Evolutionary conservation across 257 asterid genomes (phyloP).

Genomic region (Petunia axillaris): DNA sequence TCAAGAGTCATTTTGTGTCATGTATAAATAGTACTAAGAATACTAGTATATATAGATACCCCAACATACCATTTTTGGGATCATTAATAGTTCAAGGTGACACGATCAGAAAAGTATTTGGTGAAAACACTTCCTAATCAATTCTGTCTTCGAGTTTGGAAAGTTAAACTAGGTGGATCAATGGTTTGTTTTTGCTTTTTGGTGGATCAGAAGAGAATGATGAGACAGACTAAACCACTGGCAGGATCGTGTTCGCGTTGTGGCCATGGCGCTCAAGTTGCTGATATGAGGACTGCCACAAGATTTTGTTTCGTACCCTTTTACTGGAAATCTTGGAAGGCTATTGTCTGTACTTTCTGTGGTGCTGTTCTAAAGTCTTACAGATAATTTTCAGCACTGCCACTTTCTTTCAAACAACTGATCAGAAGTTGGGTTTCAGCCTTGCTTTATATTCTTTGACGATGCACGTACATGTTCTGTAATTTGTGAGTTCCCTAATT

Average conservation of each 20-base stretch:
- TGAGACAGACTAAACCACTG: slow-evolving; percentile 62
- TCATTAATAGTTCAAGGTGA: background rate
- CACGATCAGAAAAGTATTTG: background rate
- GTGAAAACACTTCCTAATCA: background rate
- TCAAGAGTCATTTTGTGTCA: background rate
- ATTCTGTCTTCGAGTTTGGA: background rate
- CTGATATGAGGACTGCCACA: slow-evolving; percentile 70
- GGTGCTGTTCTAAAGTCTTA: slow-evolving; percentile 74
- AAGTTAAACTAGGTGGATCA: background rate
- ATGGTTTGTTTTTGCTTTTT: slow-evolving; percentile 84
- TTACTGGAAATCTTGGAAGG: slow-evolving; percentile 79
- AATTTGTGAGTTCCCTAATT: too few relatives aligned
- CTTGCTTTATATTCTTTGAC: too few relatives aligned
- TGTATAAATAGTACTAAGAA: background rate
- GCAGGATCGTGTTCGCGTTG: slow-evolving; percentile 86
- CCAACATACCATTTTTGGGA: background rate
- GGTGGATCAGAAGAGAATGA: slow-evolving; percentile 75
- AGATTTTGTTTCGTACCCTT: slow-evolving; percentile 78
- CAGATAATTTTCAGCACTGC: slow-evolving; percentile 31
- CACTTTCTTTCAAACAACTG: too few relatives aligned
- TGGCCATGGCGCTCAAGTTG: slow-evolving; percentile 67
- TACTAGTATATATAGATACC: background rate
- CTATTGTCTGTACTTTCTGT: slow-evolving; percentile 67
- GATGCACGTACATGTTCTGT: too few relatives aligned
- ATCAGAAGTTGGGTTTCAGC: too few relatives aligned